Evolutionary conservation across 1,284 basidiomycete genomes (phyloP).

Genomic region (Rhodotorula sp.): DNA sequence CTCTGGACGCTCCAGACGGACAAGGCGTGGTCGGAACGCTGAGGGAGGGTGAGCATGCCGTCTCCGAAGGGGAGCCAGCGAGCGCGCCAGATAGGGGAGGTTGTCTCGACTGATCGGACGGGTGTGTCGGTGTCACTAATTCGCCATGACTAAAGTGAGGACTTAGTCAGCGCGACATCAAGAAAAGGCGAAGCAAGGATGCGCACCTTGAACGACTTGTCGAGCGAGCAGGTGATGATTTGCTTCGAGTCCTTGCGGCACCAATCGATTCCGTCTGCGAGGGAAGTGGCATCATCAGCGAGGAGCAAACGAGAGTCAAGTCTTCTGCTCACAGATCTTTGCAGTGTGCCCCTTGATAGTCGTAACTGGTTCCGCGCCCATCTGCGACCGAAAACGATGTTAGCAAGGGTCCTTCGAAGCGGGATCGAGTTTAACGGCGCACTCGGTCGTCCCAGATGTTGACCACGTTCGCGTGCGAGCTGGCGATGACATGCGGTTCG

Average conservation of each 20-base stretch:
- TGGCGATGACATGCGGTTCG: slow-evolving; percentile 78
- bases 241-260: slow-evolving; percentile 68
- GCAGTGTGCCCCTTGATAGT: slow-evolving; percentile 74
- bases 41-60: slow-evolving; percentile 84
- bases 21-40: slow-evolving; percentile 77
- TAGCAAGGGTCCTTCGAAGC: not conserved
- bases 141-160: slow-evolving; percentile 34
- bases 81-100: slow-evolving; percentile 91
- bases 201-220: slow-evolving; percentile 88
- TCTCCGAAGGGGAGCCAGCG: slow-evolving; percentile 87
- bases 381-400: slow-evolving; percentile 54
- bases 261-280: slow-evolving; percentile 81
- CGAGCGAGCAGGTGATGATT: slow-evolving; percentile 85
- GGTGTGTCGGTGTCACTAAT: slow-evolving; percentile 23
- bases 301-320: not conserved
- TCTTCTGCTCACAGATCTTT: slow-evolving; percentile 63
- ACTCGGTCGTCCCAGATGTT: slow-evolving; percentile 84
- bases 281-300: too few relatives aligned
- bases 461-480: slow-evolving; percentile 77
- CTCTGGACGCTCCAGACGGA: slow-evolving; percentile 69
- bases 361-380: slow-evolving; percentile 79
- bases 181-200: slow-evolving; percentile 49
- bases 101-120: slow-evolving; percentile 53
- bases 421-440: slow-evolving; percentile 29
- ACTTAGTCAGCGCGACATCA: slow-evolving; percentile 26